Base-by-base conservation (phyloP, 495 filamentous ascomycete genomes). In the Xylaria curta region DNA sequence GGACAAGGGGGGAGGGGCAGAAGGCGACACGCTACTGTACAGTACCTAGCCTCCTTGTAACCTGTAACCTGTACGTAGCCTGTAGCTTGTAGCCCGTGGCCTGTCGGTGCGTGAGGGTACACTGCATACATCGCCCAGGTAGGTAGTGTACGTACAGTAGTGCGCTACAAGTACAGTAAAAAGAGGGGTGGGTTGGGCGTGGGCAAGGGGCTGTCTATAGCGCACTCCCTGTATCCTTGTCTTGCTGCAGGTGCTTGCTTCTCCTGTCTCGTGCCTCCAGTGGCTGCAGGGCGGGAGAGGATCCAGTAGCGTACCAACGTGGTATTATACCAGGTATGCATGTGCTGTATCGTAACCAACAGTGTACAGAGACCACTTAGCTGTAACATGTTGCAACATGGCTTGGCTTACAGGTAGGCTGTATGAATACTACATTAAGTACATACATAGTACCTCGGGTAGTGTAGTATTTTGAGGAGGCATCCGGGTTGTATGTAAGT, bases 221-320 rank as follows among this genome's bases (percentile, higher is more conserved):
- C 58, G 31, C 31, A n/a, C 58, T 21, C 58, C 58, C 58, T 38
- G 33, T 7, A 56, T 38, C 58, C 58, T 31, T 60, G 58, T 38
- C 17, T 15, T 38, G 33, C 58, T 60, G 58, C 58, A 60, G 58
- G 58, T 38, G 58, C 31, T 60, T 31, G 28, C 28, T 31, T 60
- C 31, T 60, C 58, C 58, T 60, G 58, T 60, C 58, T 60, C 58
- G 58, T 60, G 58, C 58, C 33, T 38, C 58, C 58, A 60, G 58
- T 60, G 58, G 58, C 58, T 60, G 58, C 58, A 60, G 33, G 13
- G 33, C 58, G 58, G 58, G 58, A 60, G 58, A 60, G 58, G 58
- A 38, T 60, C n/a, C 31, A 60, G 58, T 60, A 38, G 58, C 12
- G 31, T 60, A 60, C 58, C 58, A 60, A 60, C 58, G 58, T 60